phyloP scores from a whole-genome alignment of 2,329 filamentous ascomycete species.

The Cladosporium oxysporum region DNA sequence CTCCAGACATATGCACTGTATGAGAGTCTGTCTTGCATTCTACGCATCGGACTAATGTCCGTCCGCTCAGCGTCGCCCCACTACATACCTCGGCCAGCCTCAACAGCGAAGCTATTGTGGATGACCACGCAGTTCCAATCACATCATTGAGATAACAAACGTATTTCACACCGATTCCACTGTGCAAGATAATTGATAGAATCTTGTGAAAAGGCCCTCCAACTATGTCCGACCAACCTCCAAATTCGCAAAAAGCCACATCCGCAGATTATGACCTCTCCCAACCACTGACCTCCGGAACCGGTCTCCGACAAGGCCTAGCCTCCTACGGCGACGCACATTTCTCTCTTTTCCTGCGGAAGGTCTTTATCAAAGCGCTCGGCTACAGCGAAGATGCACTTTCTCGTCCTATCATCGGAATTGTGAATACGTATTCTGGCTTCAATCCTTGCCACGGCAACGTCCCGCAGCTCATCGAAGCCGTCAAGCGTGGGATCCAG shows the following conservation, averaged over 20 bases:
- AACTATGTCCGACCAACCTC: neutral
- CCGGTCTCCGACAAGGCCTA: constrained; percentile 64
- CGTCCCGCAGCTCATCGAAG: constrained; percentile 69
- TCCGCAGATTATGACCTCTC: constrained; percentile 60
- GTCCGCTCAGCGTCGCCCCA: neutral
- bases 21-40: too few relatives aligned
- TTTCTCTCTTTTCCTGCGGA: constrained; percentile 73
- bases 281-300: constrained; percentile 47
- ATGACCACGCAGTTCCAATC: constrained; percentile 3
- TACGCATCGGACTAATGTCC: neutral
- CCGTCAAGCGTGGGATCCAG: constrained; percentile 68
- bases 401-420: constrained; percentile 69
- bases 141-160: neutral
- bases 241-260: neutral
- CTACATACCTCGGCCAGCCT: neutral
- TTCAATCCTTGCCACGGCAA: constrained; percentile 76
- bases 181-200: neutral
- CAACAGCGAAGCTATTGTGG: neutral
- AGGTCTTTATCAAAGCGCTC: constrained; percentile 75
- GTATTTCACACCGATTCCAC: neutral
- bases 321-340: constrained; percentile 72
- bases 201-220: neutral
- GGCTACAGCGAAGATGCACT: constrained; percentile 73
- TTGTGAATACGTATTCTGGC: constrained; percentile 71
- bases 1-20: too few relatives aligned